Evolutionary conservation across 2,329 filamentous ascomycete genomes (phyloP), one percentile per base, ranked within the genome.

Genomic region (Teratosphaeria destructans): DNA sequence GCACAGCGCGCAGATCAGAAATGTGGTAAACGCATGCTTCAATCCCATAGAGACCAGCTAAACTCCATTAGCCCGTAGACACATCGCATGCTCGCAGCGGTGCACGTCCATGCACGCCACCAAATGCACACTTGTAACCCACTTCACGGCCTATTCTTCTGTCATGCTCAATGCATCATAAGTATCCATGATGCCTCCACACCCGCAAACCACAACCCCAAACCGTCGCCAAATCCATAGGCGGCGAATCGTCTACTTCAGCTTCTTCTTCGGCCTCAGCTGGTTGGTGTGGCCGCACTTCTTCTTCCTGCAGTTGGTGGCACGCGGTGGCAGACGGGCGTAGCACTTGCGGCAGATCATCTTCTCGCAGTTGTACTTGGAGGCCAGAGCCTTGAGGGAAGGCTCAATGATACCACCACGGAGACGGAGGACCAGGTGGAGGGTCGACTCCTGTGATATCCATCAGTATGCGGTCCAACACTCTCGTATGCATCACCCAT

Each of bases 281-380:
- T 99, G 94, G 90, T 97, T 97, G 83, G 88, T 95, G 88, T 97
- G 94, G 67, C 93, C 94, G 82, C 93, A 97, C 87, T 97, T 97
- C 84, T 92, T 92, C 91, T 97, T 97, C 76, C 92, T 86, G 90
- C 94, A 99, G 89, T 99, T 99, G 85, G 93, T 96, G 74, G 94
- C 94, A 86, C 94, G 90, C 71, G 93, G 93, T 70, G 93, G 93
- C 67, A 97, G 91, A 79, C 93, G 92, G 68, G 84, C 90, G 82
- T 97, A 97, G 89, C 94, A 99, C 89, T 99, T 97, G 85, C 94
- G 93, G 90, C 94, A 97, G 82, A 97, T 96, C 88, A 93, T 93
- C 88, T 96, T 96, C 72, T 97, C 94, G 89, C 93, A 97, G 88
- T 99, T 97, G 87, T 95, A 97, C 86, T 96, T 96, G 84, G 88